These are phyloP conservation scores for Austroboletus eburneus DNA, from an alignment of 768 basidiomycete species.

Conservation along the genomic window DNA sequence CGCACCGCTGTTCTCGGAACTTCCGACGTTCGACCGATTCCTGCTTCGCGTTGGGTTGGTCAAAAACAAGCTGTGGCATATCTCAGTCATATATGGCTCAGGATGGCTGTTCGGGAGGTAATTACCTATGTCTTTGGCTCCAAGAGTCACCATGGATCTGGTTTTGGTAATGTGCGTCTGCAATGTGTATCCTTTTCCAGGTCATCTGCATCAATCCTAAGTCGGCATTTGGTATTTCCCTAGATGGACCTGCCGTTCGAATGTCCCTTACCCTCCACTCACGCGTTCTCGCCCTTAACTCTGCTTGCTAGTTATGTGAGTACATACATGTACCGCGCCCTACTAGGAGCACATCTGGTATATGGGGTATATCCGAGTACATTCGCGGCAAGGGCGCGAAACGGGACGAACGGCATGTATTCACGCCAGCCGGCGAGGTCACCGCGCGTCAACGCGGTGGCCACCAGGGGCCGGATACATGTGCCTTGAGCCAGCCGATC, in stretches of 20 bases:
- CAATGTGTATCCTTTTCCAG: neutral
- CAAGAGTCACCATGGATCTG: no score
- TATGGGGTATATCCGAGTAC: no score
- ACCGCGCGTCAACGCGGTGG: no score
- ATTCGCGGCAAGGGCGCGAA: no score
- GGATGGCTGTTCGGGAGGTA: no score
- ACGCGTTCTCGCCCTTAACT: conserved; percentile 16
- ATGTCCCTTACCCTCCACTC: conserved; percentile 25
- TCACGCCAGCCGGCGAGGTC: no score
- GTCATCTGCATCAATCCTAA: neutral
- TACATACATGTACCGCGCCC: no score
- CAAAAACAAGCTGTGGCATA: conserved; percentile 30
- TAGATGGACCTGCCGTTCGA: conserved; percentile 29
- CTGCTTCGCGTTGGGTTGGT: conserved; percentile 37
- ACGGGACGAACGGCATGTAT: no score
- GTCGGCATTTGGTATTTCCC: neutral
- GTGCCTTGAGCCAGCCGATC: neutral
- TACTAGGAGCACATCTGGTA: no score
- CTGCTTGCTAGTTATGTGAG: no score
- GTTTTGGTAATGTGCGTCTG: no score
- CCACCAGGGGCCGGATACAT: neutral
- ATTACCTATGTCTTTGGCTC: no score
- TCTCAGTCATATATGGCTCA: conserved; percentile 40
- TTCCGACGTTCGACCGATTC: conserved; percentile 44
- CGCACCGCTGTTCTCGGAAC: conserved; percentile 36